A percentile compares a stretch with the other conserved stretches of the same genome.
phyloP scores from a whole-genome alignment of 129 eudicot genomes.

The Tagetes patula region DNA sequence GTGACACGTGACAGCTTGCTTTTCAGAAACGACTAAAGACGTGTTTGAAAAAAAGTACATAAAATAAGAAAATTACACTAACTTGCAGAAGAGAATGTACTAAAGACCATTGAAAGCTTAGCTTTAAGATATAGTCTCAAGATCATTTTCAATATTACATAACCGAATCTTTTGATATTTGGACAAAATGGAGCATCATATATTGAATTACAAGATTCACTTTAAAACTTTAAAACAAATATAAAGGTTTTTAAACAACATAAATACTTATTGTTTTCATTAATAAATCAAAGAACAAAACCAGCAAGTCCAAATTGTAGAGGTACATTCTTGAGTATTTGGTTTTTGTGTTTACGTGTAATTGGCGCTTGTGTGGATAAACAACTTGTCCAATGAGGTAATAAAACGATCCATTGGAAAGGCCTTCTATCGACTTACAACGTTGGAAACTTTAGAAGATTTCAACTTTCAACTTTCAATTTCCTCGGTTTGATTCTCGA shows the following conservation, averaged over 20 bases:
- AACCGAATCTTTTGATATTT: not conserved
- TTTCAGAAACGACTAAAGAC: not conserved
- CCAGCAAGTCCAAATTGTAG: not conserved
- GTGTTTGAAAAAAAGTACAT: not conserved
- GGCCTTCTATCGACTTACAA: no score
- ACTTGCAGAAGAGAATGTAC: not conserved
- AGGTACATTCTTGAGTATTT: not conserved
- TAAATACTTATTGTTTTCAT: not conserved
- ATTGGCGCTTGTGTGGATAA: not conserved
- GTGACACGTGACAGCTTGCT: not conserved
- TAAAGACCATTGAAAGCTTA: not conserved
- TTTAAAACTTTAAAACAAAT: not conserved
- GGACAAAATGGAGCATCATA: not conserved
- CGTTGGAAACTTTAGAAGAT: no score
- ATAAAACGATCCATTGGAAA: no score
- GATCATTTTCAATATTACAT: not conserved
- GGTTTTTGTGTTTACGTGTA: not conserved
- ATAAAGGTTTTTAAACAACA: not conserved
- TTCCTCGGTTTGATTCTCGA: no score
- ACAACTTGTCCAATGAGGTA: not conserved
- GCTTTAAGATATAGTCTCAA: not conserved
- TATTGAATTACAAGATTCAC: not conserved
- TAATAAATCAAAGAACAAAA: not conserved
- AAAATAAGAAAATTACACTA: not conserved
- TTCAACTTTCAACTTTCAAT: no score